These are phyloP conservation scores for Candida multigemmis DNA, from an alignment of 805 yeast species.

Conservation along the genomic window DNA sequence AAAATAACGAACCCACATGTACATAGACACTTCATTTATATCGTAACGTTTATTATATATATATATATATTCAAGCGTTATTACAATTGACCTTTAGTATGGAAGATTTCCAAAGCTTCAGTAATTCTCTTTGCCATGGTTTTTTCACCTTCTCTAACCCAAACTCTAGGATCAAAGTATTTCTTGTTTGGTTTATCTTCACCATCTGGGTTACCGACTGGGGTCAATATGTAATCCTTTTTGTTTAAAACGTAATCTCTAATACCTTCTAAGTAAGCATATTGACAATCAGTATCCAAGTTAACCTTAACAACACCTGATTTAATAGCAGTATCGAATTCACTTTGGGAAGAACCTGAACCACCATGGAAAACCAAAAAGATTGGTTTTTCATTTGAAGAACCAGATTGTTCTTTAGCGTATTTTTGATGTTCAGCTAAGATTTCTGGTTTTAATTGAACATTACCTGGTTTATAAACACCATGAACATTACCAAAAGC, in stretches of 20 bases:
- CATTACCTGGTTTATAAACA: constrained; percentile 99
- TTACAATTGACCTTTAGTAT: constrained; percentile 52
- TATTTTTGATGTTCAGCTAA: constrained; percentile 93
- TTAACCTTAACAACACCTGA: constrained; percentile 98
- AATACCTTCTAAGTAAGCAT: constrained; percentile 93
- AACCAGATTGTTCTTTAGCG: constrained; percentile 60
- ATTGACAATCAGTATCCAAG: constrained; percentile 98
- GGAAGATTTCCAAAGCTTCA: constrained; percentile 81
- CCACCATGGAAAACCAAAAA: constrained; percentile 99
- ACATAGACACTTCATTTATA: background rate
- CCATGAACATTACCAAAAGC: constrained; percentile 99
- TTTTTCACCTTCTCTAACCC: constrained; percentile 99
- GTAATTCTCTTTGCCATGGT: constrained; percentile 85
- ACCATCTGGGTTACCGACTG: constrained; percentile 99
- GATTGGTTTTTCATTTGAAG: constrained; percentile 59
- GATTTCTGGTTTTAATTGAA: constrained; percentile 82
- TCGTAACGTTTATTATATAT: constrained; percentile 1
- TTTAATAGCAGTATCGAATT: constrained; percentile 83
- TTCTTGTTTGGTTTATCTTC: constrained; percentile 99
- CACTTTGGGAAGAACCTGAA: constrained; percentile 91
- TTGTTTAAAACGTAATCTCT: constrained; percentile 93
- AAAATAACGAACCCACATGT: constrained; percentile 1
- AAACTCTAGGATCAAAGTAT: constrained; percentile 99
- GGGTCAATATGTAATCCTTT: constrained; percentile 85
- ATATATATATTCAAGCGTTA: constrained; percentile 1